These are phyloP conservation scores for Fusarium oxysporum DNA, from an alignment of 2,329 filamentous ascomycete species.

Conservation along the genomic window DNA sequence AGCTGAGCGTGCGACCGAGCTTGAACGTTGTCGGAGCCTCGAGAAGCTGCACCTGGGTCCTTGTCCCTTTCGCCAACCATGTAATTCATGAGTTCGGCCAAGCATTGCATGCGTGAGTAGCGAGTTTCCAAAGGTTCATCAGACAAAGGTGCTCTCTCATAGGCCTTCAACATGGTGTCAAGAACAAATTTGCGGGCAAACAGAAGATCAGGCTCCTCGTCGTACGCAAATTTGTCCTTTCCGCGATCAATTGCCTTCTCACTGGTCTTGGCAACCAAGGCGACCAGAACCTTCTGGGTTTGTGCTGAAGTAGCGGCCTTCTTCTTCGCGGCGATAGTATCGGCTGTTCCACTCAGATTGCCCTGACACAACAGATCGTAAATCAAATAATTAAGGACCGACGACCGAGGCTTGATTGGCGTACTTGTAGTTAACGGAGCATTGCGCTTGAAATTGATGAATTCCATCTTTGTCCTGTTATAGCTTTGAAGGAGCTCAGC, in stretches of 20 bases:
- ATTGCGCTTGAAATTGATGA: slow-evolving; percentile 98
- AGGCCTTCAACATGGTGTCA: slow-evolving; percentile 91
- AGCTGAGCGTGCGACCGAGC: slow-evolving; percentile 81
- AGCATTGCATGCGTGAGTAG: slow-evolving; percentile 86
- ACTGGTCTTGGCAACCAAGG: slow-evolving; percentile 87
- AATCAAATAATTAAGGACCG: slow-evolving; percentile 92
- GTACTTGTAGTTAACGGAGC: slow-evolving; percentile 85
- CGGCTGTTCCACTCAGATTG: slow-evolving; percentile 74
- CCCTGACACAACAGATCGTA: slow-evolving; percentile 76
- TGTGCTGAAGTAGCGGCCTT: slow-evolving; percentile 85
- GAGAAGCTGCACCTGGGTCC: slow-evolving; percentile 59
- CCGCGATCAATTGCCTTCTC: slow-evolving; percentile 74
- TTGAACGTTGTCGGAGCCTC: slow-evolving; percentile 55
- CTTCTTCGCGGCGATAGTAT: slow-evolving; percentile 84
- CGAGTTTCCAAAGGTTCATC: slow-evolving; percentile 85
- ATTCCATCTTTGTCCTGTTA: slow-evolving; percentile 95
- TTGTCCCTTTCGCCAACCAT: slow-evolving; percentile 87
- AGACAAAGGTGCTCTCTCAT: slow-evolving; percentile 85
- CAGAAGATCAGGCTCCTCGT: slow-evolving; percentile 84
- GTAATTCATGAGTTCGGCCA: slow-evolving; percentile 91
- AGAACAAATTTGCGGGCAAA: slow-evolving; percentile 96
- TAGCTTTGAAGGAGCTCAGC: slow-evolving; percentile 92
- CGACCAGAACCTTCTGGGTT: slow-evolving; percentile 87
- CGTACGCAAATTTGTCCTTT: slow-evolving; percentile 71
- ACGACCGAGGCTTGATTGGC: slow-evolving; percentile 92